Evolutionary conservation across 208 protist genomes (phyloP), one percentile per base, ranked within the genome.

Genomic region (Leishmania braziliensis): DNA sequence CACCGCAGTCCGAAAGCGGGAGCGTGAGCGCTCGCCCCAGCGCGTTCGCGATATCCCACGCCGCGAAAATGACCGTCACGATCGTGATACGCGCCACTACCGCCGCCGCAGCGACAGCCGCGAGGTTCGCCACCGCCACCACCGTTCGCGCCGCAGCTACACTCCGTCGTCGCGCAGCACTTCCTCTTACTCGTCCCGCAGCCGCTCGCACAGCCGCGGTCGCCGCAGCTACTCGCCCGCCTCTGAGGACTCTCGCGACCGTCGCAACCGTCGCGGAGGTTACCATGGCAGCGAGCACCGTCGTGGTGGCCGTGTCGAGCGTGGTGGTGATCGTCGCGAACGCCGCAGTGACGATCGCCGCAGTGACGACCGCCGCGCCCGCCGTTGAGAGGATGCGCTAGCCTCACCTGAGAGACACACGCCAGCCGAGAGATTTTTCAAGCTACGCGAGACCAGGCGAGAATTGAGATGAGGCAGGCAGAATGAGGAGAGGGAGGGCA

Each of bases 101-200:
- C 78, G 82, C 23, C 80, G 60, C 50, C 84, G 84, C 76, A 81
- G 78, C 76, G 69, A 80, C 70, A 82, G 82, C 51, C 65, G 80
- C 33, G 85, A 79, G 2, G 73, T 66, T 14, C 76, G 84, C 63
- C 73, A 72, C 36, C 79, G 84, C 75, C 82, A 80, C 20, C 80
- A 82, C 75, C 86, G 85, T 65, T 78, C 51, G 33, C 79, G 84
- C 66, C 88, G 90, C 79, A 81, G 81, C 65, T 78, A 80, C 84
- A 79, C 75, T 5, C 51, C 71, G 54, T 78, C 65, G 23, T 77
- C 75, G n/a, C 74, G 78, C 46, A 82, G 77, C 54, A 66, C 16
- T 29, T 85, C 71, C 10, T 82, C 77, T 3, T 75, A 43, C 54
- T 74, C 56, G 20, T 82, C 75, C 1, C 56, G 76, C 79, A 83